Evolutionary conservation across 495 filamentous ascomycete species (phyloP).

Genomic region (Daldinia grandis): DNA sequence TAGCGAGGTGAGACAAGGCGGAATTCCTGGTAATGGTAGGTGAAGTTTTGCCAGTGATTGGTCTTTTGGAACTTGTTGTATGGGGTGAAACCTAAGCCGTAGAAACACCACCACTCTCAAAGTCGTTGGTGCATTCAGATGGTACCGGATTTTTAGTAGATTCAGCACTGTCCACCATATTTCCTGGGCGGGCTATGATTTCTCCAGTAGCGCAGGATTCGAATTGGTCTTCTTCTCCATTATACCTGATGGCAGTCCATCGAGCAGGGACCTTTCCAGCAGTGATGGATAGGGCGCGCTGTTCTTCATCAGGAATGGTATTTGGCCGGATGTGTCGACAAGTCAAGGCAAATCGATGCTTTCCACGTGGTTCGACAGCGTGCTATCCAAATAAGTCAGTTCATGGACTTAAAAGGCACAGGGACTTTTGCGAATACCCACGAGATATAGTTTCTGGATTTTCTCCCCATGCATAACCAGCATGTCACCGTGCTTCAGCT

Average conservation of each 20-base stretch:
- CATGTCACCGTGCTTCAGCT: slow-evolving; percentile 78
- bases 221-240: slow-evolving; percentile 27
- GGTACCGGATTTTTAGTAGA: not conserved
- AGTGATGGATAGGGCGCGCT: slow-evolving; percentile 37
- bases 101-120: not conserved
- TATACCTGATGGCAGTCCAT: slow-evolving; percentile 27
- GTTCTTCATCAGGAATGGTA: slow-evolving; percentile 47
- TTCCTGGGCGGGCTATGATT: not conserved
- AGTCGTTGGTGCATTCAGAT: not conserved
- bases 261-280: slow-evolving; percentile 49
- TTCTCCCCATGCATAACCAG: slow-evolving; percentile 80
- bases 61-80: not conserved
- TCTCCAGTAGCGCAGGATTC: not conserved
- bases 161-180: not conserved
- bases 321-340: slow-evolving; percentile 61
- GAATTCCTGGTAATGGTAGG: not conserved
- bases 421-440: slow-evolving; percentile 45
- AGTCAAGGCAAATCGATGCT: slow-evolving; percentile 73
- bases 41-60: not conserved
- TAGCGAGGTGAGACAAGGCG: too few species aligned
- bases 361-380: slow-evolving; percentile 62
- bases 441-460: slow-evolving; percentile 79
- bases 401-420: slow-evolving; percentile 30
- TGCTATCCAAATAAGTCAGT: slow-evolving; percentile 59
- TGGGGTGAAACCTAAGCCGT: not conserved